Conservation (phyloP, 805 yeast genomes). For the Zygoascus bituminiphila region DNA sequence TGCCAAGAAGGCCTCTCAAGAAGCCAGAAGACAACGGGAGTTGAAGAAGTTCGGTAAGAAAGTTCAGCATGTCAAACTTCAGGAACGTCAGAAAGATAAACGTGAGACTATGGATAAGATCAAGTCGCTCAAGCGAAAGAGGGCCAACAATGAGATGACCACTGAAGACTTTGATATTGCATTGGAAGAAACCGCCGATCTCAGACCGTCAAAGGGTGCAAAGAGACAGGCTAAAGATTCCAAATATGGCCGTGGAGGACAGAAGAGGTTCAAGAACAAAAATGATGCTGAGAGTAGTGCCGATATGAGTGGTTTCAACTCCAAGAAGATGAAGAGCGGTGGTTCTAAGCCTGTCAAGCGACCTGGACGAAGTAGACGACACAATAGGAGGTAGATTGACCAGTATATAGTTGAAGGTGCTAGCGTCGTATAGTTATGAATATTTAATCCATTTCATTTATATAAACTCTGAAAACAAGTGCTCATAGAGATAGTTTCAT, state of each 20-base stretch:
- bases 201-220: slow-evolving; percentile 44
- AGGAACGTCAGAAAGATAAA: slow-evolving; percentile 89
- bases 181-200: slow-evolving; percentile 79
- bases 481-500: no score
- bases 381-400: background rate
- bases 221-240: slow-evolving; percentile 65
- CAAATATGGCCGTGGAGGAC: slow-evolving; percentile 72
- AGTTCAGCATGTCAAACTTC: slow-evolving; percentile 88
- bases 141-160: slow-evolving; percentile 64
- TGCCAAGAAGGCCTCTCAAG: slow-evolving; percentile 77
- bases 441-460: background rate
- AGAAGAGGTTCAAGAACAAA: slow-evolving; percentile 61
- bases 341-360: slow-evolving; percentile 23
- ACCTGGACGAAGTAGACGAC: slow-evolving; percentile 20
- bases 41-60: slow-evolving; percentile 96
- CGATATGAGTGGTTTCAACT: slow-evolving; percentile 53
- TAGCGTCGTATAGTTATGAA: background rate
- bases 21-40: slow-evolving; percentile 88
- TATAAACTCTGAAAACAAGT: no score
- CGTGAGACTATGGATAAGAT: slow-evolving; percentile 82
- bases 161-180: slow-evolving; percentile 78
- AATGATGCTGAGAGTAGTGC: slow-evolving; percentile 66
- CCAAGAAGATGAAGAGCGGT: slow-evolving; percentile 45
- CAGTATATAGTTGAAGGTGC: no score
- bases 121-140: slow-evolving; percentile 82